A percentile compares a stretch with the other conserved stretches of the same genome.
phyloP scores from a whole-genome alignment of 2,329 filamentous ascomycete genomes.

The Cadophora sp. region DNA sequence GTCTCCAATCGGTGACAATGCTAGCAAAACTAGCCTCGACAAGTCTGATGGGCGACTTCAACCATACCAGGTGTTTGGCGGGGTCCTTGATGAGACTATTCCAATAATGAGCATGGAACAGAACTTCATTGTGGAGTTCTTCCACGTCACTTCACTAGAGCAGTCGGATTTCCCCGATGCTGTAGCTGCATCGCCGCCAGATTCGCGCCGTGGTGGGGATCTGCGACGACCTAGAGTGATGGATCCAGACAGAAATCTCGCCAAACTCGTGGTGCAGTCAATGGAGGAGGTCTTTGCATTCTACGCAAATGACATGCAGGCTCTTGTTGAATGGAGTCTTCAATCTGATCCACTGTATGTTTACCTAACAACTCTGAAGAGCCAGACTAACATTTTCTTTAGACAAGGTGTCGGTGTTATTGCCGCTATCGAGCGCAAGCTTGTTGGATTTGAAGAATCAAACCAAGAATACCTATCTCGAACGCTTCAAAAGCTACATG shows the following conservation, averaged over 20 bases:
- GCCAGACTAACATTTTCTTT: constrained; percentile 32
- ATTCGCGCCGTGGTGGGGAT: constrained; percentile 74
- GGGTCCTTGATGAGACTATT: constrained; percentile 80
- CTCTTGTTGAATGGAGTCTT: constrained; percentile 83
- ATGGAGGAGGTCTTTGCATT: constrained; percentile 92
- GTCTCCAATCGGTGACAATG: constrained; percentile 69
- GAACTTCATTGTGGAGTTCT: constrained; percentile 96
- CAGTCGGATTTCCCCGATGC: constrained; percentile 84
- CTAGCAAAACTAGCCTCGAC: constrained; percentile 57
- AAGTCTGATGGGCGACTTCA: constrained; percentile 72
- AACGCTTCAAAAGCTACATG: constrained; percentile 79
- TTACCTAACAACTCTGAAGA: not conserved
- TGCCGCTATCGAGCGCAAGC: constrained; percentile 78
- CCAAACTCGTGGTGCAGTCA: constrained; percentile 80
- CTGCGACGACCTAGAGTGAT: constrained; percentile 77
- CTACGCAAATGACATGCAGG: constrained; percentile 78
- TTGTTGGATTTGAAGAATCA: constrained; percentile 81
- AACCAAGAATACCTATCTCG: constrained; percentile 92
- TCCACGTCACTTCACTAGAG: constrained; percentile 88
- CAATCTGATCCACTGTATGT: constrained; percentile 81
- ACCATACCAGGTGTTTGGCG: constrained; percentile 82
- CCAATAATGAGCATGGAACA: constrained; percentile 91
- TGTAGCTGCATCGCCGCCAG: constrained; percentile 69
- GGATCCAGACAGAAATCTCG: constrained; percentile 87
- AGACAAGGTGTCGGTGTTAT: constrained; percentile 91